Conservation (phyloP, 2,329 filamentous ascomycete genomes). For the Aspergillus floridensis region DNA sequence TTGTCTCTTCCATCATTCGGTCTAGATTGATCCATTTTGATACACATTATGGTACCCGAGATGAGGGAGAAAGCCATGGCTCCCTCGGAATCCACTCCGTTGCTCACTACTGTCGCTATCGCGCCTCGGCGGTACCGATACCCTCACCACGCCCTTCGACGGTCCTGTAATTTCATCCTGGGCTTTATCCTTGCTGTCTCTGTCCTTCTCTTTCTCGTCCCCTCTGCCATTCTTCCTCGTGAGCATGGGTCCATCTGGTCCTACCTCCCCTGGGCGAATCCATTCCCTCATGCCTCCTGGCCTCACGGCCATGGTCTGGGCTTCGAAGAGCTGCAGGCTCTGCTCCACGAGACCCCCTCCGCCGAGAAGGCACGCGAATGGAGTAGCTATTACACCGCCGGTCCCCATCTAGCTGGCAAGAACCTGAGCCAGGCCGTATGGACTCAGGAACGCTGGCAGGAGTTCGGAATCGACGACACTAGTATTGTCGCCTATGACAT, state of each 20-base stretch:
- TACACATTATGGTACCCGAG: constrained; percentile 10
- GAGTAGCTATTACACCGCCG: constrained; percentile 75
- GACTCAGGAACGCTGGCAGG: constrained; percentile 71
- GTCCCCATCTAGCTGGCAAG: constrained; percentile 72
- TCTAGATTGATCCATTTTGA: not conserved
- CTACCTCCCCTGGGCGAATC: constrained; percentile 40
- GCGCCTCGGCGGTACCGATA: constrained; percentile 41
- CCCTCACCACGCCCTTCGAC: constrained; percentile 43
- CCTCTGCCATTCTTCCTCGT: constrained; percentile 38
- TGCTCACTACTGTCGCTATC: constrained; percentile 40
- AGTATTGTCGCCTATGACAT: constrained; percentile 68
- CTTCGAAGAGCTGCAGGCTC: constrained; percentile 55
- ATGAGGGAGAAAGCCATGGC: constrained; percentile 41
- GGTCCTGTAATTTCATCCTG: constrained; percentile 42
- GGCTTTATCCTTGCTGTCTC: constrained; percentile 38
- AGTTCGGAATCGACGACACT: constrained; percentile 62
- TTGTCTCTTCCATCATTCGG: not conserved
- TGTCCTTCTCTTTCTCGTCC: constrained; percentile 43
- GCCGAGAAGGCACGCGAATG: constrained; percentile 63
- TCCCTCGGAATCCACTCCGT: constrained; percentile 41
- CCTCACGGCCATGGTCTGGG: constrained; percentile 47
- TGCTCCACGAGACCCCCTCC: constrained; percentile 55
- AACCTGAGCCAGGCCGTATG: constrained; percentile 75
- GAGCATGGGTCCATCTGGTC: constrained; percentile 38
- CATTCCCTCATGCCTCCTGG: constrained; percentile 41